Evolutionary conservation across 768 basidiomycete genomes (phyloP).

Genomic region (Pulveroboletus frians): DNA sequence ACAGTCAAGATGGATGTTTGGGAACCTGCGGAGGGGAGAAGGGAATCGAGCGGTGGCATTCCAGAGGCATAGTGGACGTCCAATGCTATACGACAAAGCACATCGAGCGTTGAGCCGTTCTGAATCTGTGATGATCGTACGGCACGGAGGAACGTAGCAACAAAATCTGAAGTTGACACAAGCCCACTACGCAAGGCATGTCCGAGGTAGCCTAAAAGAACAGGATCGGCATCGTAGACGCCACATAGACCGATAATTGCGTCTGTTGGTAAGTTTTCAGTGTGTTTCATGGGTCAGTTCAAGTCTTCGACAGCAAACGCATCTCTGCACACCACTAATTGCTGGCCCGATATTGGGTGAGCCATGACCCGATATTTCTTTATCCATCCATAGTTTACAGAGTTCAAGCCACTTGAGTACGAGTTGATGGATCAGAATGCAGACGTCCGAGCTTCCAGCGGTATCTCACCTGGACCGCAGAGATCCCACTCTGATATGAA

Average conservation of each 20-base stretch:
- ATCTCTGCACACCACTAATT: constrained; percentile 48
- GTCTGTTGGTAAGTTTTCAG: constrained; percentile 41
- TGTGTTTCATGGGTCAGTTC: background rate
- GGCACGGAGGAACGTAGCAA: constrained; percentile 62
- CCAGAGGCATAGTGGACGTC: constrained; percentile 60
- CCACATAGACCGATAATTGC: constrained; percentile 64
- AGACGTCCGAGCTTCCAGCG: background rate
- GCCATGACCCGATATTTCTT: constrained; percentile 37
- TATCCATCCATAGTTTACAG: constrained; percentile 57
- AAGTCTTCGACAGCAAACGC: background rate
- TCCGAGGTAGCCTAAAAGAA: constrained; percentile 62
- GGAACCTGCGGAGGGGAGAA: constrained; percentile 48
- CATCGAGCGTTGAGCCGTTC: constrained; percentile 60
- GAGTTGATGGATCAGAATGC: constrained; percentile 1
- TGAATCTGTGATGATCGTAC: constrained; percentile 62
- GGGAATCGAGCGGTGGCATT: constrained; percentile 46
- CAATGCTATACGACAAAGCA: constrained; percentile 61
- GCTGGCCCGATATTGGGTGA: constrained; percentile 43
- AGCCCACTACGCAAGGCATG: constrained; percentile 51
- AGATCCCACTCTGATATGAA: constrained; percentile 65
- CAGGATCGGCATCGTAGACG: constrained; percentile 64
- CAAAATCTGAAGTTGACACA: constrained; percentile 54
- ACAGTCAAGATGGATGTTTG: constrained; percentile 46
- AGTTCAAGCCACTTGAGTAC: constrained; percentile 57
- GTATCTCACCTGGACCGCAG: constrained; percentile 53